Evolutionary conservation across 768 basidiomycete genomes (phyloP).

Genomic region (Xerocomus spinulosus): DNA sequence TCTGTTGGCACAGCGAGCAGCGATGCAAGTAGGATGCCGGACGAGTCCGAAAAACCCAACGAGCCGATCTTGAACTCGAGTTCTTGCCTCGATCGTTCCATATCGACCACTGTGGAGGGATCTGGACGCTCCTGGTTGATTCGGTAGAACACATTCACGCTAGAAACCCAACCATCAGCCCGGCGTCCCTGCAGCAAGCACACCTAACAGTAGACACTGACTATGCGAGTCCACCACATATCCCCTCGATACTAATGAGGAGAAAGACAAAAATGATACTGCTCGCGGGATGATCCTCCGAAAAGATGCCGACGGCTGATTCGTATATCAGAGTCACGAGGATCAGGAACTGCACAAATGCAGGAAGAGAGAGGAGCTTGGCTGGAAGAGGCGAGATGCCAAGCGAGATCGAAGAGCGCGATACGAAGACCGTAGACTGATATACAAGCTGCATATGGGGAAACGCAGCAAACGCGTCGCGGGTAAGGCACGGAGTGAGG

Average conservation of each 20-base stretch:
- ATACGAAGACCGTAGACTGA: slow-evolving; percentile 88
- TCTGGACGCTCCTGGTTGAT: slow-evolving; percentile 70
- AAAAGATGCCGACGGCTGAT: slow-evolving; percentile 64
- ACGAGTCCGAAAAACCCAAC: slow-evolving; percentile 80
- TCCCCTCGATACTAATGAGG: slow-evolving; percentile 82
- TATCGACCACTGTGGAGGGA: slow-evolving; percentile 41
- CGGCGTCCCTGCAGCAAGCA: not conserved
- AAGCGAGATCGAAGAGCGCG: slow-evolving; percentile 84
- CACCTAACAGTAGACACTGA: slow-evolving; percentile 33
- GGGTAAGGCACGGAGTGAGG: slow-evolving; percentile 1
- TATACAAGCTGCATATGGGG: slow-evolving; percentile 58
- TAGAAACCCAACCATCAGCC: slow-evolving; percentile 24
- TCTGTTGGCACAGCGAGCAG: slow-evolving; percentile 48
- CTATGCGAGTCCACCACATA: slow-evolving; percentile 93
- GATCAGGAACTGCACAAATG: slow-evolving; percentile 64
- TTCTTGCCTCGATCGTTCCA: slow-evolving; percentile 65
- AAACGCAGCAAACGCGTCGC: not conserved
- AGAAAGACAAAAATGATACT: slow-evolving; percentile 65
- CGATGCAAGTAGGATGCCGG: slow-evolving; percentile 53
- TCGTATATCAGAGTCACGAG: slow-evolving; percentile 60
- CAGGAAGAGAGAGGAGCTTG: slow-evolving; percentile 66
- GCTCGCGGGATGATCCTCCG: slow-evolving; percentile 36
- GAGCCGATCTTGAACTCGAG: slow-evolving; percentile 89
- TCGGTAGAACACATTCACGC: slow-evolving; percentile 83
- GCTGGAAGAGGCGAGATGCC: slow-evolving; percentile 76